A percentile compares a stretch with the other conserved stretches of the same genome.
These are phyloP conservation scores for Diaporthe longicolla DNA, from an alignment of 2,329 filamentous ascomycete species.

Conservation along the genomic window DNA sequence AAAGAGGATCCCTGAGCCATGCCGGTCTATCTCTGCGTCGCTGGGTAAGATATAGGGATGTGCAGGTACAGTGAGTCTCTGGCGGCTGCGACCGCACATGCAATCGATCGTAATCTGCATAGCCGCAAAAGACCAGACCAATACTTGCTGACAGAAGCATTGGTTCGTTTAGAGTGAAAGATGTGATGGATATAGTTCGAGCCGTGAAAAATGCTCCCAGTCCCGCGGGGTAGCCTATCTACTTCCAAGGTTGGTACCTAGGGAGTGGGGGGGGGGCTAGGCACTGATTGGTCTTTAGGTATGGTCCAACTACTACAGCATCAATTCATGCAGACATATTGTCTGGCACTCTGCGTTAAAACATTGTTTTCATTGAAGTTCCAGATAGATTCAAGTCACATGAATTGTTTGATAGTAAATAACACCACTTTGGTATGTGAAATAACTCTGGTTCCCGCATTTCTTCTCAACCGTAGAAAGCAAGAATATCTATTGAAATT, in stretches of 20 bases:
- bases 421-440: neutral
- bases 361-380: neutral
- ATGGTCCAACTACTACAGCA: neutral
- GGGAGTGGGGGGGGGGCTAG: neutral
- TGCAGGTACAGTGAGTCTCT: neutral
- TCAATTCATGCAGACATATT: neutral
- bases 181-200: neutral
- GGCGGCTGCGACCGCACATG: slow-evolving; percentile 24
- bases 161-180: neutral
- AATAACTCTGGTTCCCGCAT: neutral
- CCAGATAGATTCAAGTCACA: neutral
- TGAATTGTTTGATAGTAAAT: neutral
- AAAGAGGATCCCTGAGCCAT: slow-evolving; percentile 54
- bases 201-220: neutral
- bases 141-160: neutral
- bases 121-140: too few species aligned
- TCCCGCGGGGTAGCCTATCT: neutral
- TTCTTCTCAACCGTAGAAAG: neutral
- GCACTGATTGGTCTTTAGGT: neutral
- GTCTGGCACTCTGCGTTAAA: neutral
- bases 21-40: slow-evolving; percentile 49
- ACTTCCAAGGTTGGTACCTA: too few species aligned
- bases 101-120: slow-evolving; percentile 7
- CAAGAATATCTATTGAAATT: neutral
- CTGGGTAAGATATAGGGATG: slow-evolving; percentile 31